Evolutionary conservation across 495 filamentous ascomycete species (phyloP).

Genomic region (Neurospora cerealis): DNA sequence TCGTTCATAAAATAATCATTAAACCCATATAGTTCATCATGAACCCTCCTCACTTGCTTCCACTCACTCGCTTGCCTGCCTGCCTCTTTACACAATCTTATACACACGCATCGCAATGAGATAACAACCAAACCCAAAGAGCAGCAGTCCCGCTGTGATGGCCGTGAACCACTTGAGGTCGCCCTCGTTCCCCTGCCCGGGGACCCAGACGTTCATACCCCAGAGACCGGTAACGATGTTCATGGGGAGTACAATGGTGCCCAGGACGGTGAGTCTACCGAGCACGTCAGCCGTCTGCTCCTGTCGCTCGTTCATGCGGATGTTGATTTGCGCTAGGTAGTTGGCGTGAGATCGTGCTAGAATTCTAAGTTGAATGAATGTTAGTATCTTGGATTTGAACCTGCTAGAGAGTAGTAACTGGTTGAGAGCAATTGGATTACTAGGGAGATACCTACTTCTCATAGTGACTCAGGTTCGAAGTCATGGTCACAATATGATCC

Average conservation of each 20-base stretch:
- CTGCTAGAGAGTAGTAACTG: not conserved
- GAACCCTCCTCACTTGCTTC: not conserved
- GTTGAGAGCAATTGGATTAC: not conserved
- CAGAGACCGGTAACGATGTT: constrained; percentile 98
- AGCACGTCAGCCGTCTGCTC: constrained; percentile 92
- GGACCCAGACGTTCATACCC: constrained; percentile 98
- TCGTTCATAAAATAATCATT: not conserved
- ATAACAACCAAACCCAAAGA: constrained; percentile 72
- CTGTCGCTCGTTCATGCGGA: constrained; percentile 93
- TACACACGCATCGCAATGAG: constrained; percentile 69
- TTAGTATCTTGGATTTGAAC: not conserved
- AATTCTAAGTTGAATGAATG: constrained; percentile 45
- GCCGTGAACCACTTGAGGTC: constrained; percentile 48
- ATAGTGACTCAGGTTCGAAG: constrained; percentile 85
- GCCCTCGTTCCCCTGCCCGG: constrained; percentile 60
- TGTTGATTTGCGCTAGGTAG: constrained; percentile 87
- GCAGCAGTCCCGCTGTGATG: constrained; percentile 64
- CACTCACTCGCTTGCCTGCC: not conserved
- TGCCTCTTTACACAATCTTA: constrained; percentile 34
- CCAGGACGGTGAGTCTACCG: constrained; percentile 88
- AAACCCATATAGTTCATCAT: not conserved
- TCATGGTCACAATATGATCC: constrained; percentile 98
- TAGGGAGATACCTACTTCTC: constrained; percentile 59
- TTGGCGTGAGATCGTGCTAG: constrained; percentile 89
- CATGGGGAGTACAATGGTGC: constrained; percentile 94